Base-by-base conservation (phyloP, 768 basidiomycete genomes). In the Phanerochaete sordida region DNA sequence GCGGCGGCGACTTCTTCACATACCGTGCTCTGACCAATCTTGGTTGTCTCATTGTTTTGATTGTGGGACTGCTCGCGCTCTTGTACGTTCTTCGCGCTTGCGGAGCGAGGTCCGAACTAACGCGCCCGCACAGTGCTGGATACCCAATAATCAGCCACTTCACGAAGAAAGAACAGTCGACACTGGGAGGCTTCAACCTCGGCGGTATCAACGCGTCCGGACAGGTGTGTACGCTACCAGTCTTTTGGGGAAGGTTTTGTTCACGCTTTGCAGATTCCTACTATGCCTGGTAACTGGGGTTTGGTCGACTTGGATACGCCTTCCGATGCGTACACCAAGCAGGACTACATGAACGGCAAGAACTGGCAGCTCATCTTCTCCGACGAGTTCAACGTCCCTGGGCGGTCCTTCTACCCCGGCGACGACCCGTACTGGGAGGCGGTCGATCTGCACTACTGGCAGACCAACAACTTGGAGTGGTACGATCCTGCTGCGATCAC, bases 301-400 rank as follows among this genome's bases (percentile, higher is more conserved):
- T 81, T 85, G 57, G 81, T 85, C 68, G 86, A 86, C 68, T 55
- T 78, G 30, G 78, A 87, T 61, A 87, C 84, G 0, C 82, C 94
- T 1, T 61, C 77, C 57, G 77, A 81, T 0, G 88, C 76, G 11
- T 79, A 84, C 74, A 75, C 74, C 59, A 77, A 82, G 65, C 27
- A 78, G 0, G 84, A 86, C 4, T 79, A 84, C 66, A 75, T 77
- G 35, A 87, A 91, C 64, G 86, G 88, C 3, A 84, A 81, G 58
- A 54, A 80, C 65, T 67, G 88, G 74, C 84, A 87, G 60, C 79
- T 96, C 13, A 84, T 93, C 3, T 95, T 92, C 69, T 91, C 89
- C 51, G 94, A 96, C 71, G 95, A 96, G 72, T 96, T 96, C 74
- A 86, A 96, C 57, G 75, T 74, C 8, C 85, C 88, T 1, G 87